Conservation (phyloP, 1,139 yeast species). For the Yamadazyma triangularis region DNA sequence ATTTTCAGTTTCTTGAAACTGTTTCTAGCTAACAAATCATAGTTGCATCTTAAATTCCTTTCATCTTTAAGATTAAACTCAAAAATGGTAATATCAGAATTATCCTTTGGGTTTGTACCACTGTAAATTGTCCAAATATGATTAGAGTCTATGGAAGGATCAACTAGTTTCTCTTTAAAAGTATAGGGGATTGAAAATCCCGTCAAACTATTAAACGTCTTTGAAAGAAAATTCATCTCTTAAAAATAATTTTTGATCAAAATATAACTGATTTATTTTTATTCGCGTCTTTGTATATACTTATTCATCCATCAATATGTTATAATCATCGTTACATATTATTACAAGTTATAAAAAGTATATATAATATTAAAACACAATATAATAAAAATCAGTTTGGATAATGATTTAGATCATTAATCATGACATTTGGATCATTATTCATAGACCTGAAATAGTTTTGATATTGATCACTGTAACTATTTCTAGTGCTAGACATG, state of each 20-base stretch:
- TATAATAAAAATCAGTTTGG: neutral
- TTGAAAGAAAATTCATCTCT: constrained; percentile 56
- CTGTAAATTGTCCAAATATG: constrained; percentile 45
- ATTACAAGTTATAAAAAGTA: neutral
- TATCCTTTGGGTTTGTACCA: constrained; percentile 42
- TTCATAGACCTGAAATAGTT: neutral
- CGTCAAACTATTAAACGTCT: constrained; percentile 51
- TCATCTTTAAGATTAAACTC: constrained; percentile 52
- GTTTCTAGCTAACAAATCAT: constrained; percentile 54
- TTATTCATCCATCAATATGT: too few relatives aligned
- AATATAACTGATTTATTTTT: too few relatives aligned
- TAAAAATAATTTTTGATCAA: too few relatives aligned
- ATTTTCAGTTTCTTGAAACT: constrained; percentile 61
- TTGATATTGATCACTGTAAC: neutral
- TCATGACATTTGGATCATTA: neutral
- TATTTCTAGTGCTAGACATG: neutral
- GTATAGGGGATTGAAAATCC: constrained; percentile 55
- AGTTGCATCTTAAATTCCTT: constrained; percentile 20
- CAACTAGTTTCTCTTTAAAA: constrained; percentile 40
- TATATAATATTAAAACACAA: neutral
- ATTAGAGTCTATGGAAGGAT: constrained; percentile 19
- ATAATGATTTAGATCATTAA: neutral
- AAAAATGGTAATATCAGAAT: constrained; percentile 51
- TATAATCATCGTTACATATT: neutral
- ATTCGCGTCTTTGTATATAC: too few relatives aligned